Evolutionary conservation across 2,329 filamentous ascomycete species (phyloP).

Genomic region (Colletotrichum camelliae): DNA sequence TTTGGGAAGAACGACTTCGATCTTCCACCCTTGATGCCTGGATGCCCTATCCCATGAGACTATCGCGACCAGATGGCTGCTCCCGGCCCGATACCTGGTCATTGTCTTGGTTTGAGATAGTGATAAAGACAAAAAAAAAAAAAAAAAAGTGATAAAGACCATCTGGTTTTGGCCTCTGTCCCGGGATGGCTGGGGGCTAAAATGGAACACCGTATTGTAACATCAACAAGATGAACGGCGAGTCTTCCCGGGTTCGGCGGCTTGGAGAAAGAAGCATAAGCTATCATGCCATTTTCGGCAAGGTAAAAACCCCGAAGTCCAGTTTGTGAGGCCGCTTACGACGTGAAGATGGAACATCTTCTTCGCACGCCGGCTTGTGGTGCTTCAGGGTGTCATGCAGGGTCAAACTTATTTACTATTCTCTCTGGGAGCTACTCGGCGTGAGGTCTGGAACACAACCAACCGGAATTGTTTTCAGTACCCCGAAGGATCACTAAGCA

Average conservation of each 20-base stretch:
- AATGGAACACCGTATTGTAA: neutral
- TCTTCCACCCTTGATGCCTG: neutral
- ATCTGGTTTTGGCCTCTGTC: neutral
- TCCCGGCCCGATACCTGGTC: neutral
- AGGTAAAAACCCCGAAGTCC: neutral
- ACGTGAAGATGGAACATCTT: neutral
- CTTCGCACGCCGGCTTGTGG: neutral
- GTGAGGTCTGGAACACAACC: neutral
- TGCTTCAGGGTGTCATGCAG: neutral
- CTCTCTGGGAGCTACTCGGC: neutral
- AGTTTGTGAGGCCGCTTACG: neutral
- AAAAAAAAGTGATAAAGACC: neutral
- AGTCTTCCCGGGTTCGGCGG: neutral
- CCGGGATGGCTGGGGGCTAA: neutral
- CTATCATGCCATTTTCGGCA: neutral
- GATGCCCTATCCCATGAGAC: neutral
- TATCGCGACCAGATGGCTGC: neutral
- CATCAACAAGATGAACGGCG: neutral
- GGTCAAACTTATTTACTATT: neutral
- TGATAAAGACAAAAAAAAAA: neutral
- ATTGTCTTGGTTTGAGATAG: neutral
- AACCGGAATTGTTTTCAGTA: neutral
- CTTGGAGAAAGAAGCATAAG: neutral
- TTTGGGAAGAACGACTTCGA: neutral
- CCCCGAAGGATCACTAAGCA: neutral